A percentile compares a stretch with the other conserved stretches of the same genome.
Evolutionary conservation across 192 early-diverging fungal genomes (phyloP).

Genomic region (Coemansia sp.): DNA sequence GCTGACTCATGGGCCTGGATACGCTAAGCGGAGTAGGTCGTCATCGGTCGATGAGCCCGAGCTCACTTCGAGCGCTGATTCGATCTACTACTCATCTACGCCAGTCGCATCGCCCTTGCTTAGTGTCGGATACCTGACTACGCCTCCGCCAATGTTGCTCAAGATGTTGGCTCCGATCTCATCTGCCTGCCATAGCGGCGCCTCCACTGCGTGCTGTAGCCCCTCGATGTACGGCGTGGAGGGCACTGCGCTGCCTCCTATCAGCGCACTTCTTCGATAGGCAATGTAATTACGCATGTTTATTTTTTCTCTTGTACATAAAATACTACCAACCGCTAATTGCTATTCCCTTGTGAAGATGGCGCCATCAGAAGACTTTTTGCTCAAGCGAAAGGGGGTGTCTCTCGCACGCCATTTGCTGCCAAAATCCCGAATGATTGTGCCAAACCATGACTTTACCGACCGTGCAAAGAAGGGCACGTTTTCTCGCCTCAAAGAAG

Average conservation of each 20-base stretch:
- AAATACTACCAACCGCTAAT: background rate
- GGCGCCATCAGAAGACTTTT: background rate
- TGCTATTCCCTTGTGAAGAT: background rate
- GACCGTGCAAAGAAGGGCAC: background rate
- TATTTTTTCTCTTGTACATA: background rate
- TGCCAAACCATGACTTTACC: background rate
- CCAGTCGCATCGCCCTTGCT: background rate
- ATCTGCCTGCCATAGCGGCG: background rate
- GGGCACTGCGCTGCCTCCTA: background rate
- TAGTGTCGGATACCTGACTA: background rate
- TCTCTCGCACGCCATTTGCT: background rate
- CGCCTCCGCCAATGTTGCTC: background rate
- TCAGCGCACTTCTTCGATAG: background rate
- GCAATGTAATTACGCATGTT: background rate
- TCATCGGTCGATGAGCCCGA: background rate
- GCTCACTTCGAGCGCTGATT: background rate
- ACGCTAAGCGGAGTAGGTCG: background rate
- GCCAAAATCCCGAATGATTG: background rate
- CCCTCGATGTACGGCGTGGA: background rate
- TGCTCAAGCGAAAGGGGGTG: background rate
- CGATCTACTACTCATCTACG: background rate
- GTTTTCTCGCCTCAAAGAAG: background rate
- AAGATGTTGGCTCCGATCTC: background rate
- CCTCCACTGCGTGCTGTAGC: background rate
- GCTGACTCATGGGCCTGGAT: background rate